phyloP scores from a whole-genome alignment of 192 early-diverging fungal genomes.

The Umbelopsis sp. region DNA sequence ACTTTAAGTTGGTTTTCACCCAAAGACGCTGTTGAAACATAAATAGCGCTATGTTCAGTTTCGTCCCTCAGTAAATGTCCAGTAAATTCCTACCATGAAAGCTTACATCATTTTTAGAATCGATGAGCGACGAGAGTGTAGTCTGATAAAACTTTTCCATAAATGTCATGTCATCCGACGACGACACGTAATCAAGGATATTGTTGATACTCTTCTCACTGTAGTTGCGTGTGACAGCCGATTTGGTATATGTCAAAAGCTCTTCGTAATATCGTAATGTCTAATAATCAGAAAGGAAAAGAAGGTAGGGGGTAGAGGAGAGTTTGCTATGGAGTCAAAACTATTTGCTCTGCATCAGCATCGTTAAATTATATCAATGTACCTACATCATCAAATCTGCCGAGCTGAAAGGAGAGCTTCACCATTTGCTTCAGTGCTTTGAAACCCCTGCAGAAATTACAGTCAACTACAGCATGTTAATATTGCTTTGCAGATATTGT shows the following conservation, averaged over 20 bases:
- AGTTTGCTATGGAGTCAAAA: no score
- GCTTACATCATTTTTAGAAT: conserved; percentile 80
- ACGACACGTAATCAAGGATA: conserved; percentile 80
- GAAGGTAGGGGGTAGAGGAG: no score
- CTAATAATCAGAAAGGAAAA: conserved; percentile 37
- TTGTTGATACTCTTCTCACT: conserved; percentile 92
- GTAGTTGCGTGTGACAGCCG: conserved; percentile 81
- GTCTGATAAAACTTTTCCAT: conserved; percentile 84
- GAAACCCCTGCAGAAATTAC: conserved; percentile 71
- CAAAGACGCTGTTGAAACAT: conserved; percentile 60
- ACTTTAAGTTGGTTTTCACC: conserved; percentile 86
- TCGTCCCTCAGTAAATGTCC: background rate
- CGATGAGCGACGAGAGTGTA: conserved; percentile 71
- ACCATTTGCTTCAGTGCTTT: conserved; percentile 88
- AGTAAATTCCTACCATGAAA: background rate
- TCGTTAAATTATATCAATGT: background rate
- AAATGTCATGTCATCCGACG: conserved; percentile 74
- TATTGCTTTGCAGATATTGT: background rate
- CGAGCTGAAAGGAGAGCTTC: conserved; percentile 74
- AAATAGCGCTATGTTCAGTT: background rate
- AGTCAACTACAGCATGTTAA: background rate
- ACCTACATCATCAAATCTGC: conserved; percentile 61
- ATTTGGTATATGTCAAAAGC: conserved; percentile 74
- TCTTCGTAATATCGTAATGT: conserved; percentile 72
- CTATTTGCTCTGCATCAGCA: background rate